Percentiles rank a stretch among this genome's conserved stretches.
These are phyloP conservation scores for Chlamydomonas sphaeroides DNA, from an alignment of 139 green algal species.

Conservation along the genomic window DNA sequence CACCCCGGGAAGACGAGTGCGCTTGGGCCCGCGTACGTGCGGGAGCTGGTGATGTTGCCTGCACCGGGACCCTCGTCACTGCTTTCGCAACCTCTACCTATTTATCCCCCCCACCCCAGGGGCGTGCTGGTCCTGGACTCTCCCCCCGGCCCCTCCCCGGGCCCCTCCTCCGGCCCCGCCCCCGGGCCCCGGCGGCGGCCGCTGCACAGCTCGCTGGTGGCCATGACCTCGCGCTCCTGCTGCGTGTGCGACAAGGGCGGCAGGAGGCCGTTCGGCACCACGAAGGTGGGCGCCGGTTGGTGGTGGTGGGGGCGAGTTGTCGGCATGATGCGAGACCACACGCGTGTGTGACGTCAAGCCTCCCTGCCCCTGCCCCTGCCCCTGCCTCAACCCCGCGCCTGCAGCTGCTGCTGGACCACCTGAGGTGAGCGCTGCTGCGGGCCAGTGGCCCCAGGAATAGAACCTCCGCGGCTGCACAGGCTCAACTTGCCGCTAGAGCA, in stretches of 20 bases:
- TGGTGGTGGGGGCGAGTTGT: too few relatives aligned
- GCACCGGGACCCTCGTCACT: too few relatives aligned
- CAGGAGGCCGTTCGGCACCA: conserved; percentile 49
- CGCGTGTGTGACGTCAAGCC: too few relatives aligned
- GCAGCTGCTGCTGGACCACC: conserved; percentile 57
- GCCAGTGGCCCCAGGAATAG: too few relatives aligned
- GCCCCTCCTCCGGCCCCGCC: neutral
- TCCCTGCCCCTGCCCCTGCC: too few relatives aligned
- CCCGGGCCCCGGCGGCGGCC: conserved; percentile 17
- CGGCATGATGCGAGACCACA: too few relatives aligned
- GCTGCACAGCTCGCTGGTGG: conserved; percentile 38
- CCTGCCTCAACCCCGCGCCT: too few relatives aligned
- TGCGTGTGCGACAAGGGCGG: conserved; percentile 57
- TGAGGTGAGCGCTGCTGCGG: conserved; percentile 25
- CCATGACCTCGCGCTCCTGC: conserved; percentile 61
- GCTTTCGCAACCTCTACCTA: too few relatives aligned
- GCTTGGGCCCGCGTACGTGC: neutral
- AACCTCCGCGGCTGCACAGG: too few relatives aligned
- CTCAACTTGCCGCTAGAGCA: too few relatives aligned
- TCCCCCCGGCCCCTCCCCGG: neutral
- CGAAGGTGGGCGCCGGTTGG: too few relatives aligned
- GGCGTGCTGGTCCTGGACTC: conserved; percentile 45
- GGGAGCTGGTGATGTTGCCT: conserved; percentile 45
- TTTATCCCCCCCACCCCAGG: conserved; percentile 36
- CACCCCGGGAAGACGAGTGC: too few relatives aligned